Percentiles rank a stretch among this genome's conserved stretches.
phyloP scores from a whole-genome alignment of 1,284 basidiomycete genomes.

The Cutaneotrichosporon sp. region DNA sequence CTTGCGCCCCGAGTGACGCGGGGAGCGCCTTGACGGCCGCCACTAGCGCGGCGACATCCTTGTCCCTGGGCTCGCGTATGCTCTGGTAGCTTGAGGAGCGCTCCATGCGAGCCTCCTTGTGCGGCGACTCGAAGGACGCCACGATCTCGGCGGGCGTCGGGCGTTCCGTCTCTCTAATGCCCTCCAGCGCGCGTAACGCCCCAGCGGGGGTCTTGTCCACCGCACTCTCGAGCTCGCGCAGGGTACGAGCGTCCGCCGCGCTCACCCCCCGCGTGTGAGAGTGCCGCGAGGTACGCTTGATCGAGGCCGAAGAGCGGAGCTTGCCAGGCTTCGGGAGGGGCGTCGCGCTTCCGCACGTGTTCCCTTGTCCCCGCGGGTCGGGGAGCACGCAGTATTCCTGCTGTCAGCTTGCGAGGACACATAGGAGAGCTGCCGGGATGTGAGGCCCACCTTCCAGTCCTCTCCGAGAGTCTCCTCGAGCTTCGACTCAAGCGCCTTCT shows the following conservation, averaged over 20 bases:
- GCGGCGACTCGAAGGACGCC: background rate
- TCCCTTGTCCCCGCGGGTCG: slow-evolving; percentile 12
- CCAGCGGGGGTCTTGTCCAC: slow-evolving; percentile 5
- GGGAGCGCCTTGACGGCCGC: slow-evolving; percentile 13
- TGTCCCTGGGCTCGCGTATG: background rate
- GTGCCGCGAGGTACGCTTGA: slow-evolving; percentile 11
- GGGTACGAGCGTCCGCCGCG: background rate
- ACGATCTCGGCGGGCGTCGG: slow-evolving; percentile 4
- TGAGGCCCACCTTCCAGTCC: slow-evolving; percentile 32
- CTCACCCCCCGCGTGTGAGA: slow-evolving; percentile 8
- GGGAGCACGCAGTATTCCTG: slow-evolving; percentile 14
- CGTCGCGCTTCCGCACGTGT: slow-evolving; percentile 26
- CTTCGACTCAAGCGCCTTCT: slow-evolving; percentile 36
- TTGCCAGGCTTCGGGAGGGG: slow-evolving; percentile 33
- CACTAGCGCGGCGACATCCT: slow-evolving; percentile 2
- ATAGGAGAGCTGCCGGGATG: no score
- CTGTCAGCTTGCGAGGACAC: background rate
- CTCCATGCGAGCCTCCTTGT: background rate
- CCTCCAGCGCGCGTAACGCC: slow-evolving; percentile 17
- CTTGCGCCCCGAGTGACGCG: background rate
- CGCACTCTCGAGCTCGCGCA: background rate
- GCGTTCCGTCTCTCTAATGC: slow-evolving; percentile 7
- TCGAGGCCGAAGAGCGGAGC: slow-evolving; percentile 4
- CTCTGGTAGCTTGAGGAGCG: background rate
- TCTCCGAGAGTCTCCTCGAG: slow-evolving; percentile 31